Evolutionary conservation across 805 yeast species (phyloP).

Genomic region (Babjeviella inositovora): DNA sequence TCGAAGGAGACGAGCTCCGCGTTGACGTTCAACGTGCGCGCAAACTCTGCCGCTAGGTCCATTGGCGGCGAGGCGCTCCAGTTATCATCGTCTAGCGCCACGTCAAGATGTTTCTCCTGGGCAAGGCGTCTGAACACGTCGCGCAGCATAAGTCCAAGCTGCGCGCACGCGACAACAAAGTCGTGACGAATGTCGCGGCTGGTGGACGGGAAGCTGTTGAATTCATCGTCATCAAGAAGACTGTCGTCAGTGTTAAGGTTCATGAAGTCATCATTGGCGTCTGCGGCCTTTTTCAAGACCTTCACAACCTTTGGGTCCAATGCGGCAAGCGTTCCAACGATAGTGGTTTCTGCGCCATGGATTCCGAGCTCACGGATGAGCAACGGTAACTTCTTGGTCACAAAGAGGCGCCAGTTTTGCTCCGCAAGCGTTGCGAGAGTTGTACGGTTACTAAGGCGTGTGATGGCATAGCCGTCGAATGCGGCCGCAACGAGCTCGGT

Average conservation of each 20-base stretch:
- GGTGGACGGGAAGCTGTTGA: constrained; percentile 30
- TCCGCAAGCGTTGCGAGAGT: constrained; percentile 13
- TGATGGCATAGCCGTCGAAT: constrained; percentile 22
- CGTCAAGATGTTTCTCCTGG: constrained; percentile 17
- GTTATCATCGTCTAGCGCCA: constrained; percentile 11
- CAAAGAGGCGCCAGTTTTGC: constrained; percentile 25
- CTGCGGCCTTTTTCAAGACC: constrained; percentile 12
- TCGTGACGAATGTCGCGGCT: constrained; percentile 30
- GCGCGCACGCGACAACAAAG: constrained; percentile 25
- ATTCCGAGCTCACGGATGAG: constrained; percentile 15
- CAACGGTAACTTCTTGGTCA: constrained; percentile 28
- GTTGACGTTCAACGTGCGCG: constrained; percentile 14
- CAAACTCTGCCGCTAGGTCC: too few species aligned
- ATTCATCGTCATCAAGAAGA: constrained; percentile 26
- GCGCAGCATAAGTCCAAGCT: constrained; percentile 17
- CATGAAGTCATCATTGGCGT: constrained; percentile 11
- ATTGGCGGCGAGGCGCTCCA: too few species aligned
- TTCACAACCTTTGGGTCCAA: constrained; percentile 17
- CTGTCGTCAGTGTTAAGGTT: constrained; percentile 14
- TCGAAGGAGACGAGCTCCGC: constrained; percentile 32
- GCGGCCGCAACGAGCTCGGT: constrained; percentile 23
- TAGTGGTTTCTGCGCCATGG: constrained; percentile 8
- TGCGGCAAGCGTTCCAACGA: constrained; percentile 9
- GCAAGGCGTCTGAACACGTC: constrained; percentile 13
- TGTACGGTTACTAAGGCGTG: constrained; percentile 15